Conservation (phyloP, 495 filamentous ascomycete species). For the Trichocladium antarcticum region DNA sequence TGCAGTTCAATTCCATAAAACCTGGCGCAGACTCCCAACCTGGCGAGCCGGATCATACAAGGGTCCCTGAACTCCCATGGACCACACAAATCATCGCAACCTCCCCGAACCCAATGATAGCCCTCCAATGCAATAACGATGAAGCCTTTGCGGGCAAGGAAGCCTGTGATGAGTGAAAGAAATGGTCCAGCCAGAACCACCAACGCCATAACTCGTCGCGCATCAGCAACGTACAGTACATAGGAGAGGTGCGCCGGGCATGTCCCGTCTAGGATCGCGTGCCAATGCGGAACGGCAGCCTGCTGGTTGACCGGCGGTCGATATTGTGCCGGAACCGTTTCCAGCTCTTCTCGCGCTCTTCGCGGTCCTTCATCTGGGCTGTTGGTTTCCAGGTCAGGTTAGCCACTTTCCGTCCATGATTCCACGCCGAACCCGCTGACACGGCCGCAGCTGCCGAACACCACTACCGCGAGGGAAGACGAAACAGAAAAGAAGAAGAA, state of each 20-base stretch:
- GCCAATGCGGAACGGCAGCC: slow-evolving; percentile 29
- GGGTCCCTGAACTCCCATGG: background rate
- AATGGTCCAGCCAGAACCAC: background rate
- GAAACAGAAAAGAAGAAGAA: background rate
- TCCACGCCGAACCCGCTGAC: background rate
- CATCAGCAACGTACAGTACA: background rate
- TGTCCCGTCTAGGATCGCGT: slow-evolving; percentile 5
- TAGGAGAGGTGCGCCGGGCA: background rate
- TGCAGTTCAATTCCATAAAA: background rate
- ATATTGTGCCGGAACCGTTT: slow-evolving; percentile 29
- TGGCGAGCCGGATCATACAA: background rate
- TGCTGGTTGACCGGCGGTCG: slow-evolving; percentile 18
- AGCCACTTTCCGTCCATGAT: background rate
- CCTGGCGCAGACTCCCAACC: background rate
- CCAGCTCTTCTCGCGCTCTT: slow-evolving; percentile 40
- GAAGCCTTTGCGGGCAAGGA: too few relatives aligned
- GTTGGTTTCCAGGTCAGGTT: background rate
- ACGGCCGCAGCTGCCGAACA: too few relatives aligned
- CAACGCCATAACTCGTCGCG: background rate
- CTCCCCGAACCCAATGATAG: too few relatives aligned
- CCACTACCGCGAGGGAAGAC: too few relatives aligned
- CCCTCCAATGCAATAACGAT: slow-evolving; percentile 11
- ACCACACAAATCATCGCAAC: background rate
- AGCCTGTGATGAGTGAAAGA: background rate
- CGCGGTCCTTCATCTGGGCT: slow-evolving; percentile 39